phyloP scores from a whole-genome alignment of 768 basidiomycete species.

The Kockovaella imperatae region DNA sequence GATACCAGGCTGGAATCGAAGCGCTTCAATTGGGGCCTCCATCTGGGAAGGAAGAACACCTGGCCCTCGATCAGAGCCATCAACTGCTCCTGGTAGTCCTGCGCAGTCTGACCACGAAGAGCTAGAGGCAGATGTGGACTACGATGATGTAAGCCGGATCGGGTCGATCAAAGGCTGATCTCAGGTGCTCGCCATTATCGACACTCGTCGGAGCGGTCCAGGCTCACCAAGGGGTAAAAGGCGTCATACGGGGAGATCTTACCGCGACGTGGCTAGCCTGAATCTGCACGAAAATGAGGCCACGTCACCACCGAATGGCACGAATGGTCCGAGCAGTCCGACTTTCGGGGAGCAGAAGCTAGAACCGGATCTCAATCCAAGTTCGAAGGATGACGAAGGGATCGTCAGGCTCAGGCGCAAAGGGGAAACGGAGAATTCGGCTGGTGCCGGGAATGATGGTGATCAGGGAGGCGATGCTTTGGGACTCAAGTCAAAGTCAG shows the following conservation, averaged over 20 bases:
- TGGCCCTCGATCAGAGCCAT: conserved; percentile 46
- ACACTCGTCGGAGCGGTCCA: conserved; percentile 16
- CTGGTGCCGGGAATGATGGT: too few relatives aligned
- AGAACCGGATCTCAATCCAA: too few relatives aligned
- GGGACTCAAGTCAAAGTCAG: too few relatives aligned
- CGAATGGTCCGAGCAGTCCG: too few relatives aligned
- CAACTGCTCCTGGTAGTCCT: conserved; percentile 62
- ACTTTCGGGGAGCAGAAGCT: too few relatives aligned
- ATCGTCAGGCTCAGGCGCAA: too few relatives aligned
- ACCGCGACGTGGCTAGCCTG: too few relatives aligned
- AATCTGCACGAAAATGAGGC: too few relatives aligned
- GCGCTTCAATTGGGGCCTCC: conserved; percentile 68
- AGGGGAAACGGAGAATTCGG: too few relatives aligned
- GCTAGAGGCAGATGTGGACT: conserved; percentile 65
- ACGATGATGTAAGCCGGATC: conserved; percentile 60
- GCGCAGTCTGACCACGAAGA: conserved; percentile 65
- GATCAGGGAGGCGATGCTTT: too few relatives aligned
- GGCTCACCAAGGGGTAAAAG: conserved; percentile 17
- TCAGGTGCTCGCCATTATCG: conserved; percentile 36
- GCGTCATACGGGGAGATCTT: conserved; percentile 18
- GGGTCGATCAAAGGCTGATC: neutral
- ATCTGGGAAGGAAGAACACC: conserved; percentile 64
- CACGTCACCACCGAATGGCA: too few relatives aligned
- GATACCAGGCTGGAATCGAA: conserved; percentile 58
- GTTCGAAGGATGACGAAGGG: too few relatives aligned